A percentile compares a stretch with the other conserved stretches of the same genome.
Evolutionary conservation across 257 asterid species (phyloP).

Genomic region (Mentha longifolia): DNA sequence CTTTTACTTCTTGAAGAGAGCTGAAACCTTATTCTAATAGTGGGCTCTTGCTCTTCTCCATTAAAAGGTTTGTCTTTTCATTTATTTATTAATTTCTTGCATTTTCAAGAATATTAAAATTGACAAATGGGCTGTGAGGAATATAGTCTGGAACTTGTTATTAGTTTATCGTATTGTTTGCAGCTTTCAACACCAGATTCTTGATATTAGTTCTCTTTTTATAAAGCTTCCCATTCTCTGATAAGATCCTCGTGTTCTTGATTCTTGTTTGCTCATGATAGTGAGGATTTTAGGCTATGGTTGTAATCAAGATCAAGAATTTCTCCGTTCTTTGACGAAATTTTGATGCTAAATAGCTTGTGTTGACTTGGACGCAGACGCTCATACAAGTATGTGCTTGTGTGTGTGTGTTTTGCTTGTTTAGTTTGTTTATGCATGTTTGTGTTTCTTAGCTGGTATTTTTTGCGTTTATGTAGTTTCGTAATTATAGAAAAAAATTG

Average conservation of each 20-base stretch:
- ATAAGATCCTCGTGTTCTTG: conserved; percentile 28
- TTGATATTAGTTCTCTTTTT: conserved; percentile 26
- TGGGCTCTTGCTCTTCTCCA: conserved; percentile 36
- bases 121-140: conserved; percentile 8
- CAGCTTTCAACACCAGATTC: conserved; percentile 25
- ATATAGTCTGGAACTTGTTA: conserved; percentile 19
- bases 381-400: neutral
- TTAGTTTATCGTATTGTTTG: conserved; percentile 24
- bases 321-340: conserved; percentile 12
- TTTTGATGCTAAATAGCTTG: neutral
- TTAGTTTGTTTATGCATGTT: conserved; percentile 21
- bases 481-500: conserved; percentile 4
- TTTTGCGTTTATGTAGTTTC: neutral
- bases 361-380: neutral
- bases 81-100: neutral
- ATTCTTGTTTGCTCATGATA: conserved; percentile 5
- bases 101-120: conserved; percentile 29
- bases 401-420: neutral
- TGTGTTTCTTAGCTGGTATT: conserved; percentile 8
- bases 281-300: conserved; percentile 24
- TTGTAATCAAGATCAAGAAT: conserved; percentile 15
- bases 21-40: conserved; percentile 24
- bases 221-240: neutral
- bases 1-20: conserved; percentile 28
- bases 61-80: conserved; percentile 41